phyloP scores from a whole-genome alignment of 139 green algal species.

The Tetraselmis chui region DNA sequence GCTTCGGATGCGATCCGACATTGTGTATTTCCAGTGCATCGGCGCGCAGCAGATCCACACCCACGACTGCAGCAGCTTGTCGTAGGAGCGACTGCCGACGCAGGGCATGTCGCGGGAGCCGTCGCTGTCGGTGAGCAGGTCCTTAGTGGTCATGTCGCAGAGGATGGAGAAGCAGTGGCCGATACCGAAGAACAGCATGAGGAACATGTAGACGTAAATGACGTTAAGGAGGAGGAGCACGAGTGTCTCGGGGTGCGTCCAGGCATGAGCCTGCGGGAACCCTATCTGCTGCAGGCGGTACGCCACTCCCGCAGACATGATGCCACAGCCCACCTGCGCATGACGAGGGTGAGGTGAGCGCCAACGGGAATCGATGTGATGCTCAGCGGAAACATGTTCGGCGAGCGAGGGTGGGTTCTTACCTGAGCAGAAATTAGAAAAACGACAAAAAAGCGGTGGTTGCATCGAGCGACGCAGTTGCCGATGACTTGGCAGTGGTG shows the following conservation, averaged over 20 bases:
- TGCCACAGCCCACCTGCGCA: slow-evolving; percentile 18
- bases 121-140: slow-evolving; percentile 15
- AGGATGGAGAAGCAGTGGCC: slow-evolving; percentile 30
- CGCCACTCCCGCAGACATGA: slow-evolving; percentile 13
- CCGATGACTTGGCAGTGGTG: slow-evolving; percentile 69
- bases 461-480: slow-evolving; percentile 58
- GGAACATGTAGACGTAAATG: slow-evolving; percentile 31
- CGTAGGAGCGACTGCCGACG: slow-evolving; percentile 17
- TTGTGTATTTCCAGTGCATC: neutral
- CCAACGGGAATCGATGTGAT: too few species aligned
- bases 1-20: neutral
- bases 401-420: too few species aligned
- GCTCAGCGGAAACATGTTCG: too few species aligned
- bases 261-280: slow-evolving; percentile 16
- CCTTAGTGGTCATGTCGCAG: slow-evolving; percentile 28
- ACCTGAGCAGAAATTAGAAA: slow-evolving; percentile 35
- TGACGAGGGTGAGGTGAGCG: too few species aligned
- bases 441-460: slow-evolving; percentile 67
- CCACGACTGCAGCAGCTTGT: slow-evolving; percentile 14
- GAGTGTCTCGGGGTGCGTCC: slow-evolving; percentile 29
- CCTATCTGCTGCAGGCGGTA: slow-evolving; percentile 20
- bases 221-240: slow-evolving; percentile 38
- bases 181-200: slow-evolving; percentile 47
- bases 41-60: slow-evolving; percentile 7
- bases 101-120: slow-evolving; percentile 25